Base-by-base conservation (phyloP, 2,329 filamentous ascomycete species). In the Bertia moriformis region DNA sequence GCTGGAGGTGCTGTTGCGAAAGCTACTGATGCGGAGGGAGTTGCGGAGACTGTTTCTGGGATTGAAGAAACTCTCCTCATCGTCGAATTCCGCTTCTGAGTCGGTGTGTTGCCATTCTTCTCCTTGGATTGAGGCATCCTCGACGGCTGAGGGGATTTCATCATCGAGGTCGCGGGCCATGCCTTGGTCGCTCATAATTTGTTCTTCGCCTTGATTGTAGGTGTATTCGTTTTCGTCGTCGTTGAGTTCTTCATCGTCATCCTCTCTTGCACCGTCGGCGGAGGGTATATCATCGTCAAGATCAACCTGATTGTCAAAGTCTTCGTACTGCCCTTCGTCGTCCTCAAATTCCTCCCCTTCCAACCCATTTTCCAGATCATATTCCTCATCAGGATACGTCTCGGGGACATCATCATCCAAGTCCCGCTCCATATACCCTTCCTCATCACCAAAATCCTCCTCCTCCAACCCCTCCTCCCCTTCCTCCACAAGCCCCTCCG, bases 101-200 rank as follows among this genome's bases (percentile, higher is more conserved):
- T 65, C 62, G 1, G 62, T 65, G 40, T 66, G 62, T 45, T 66
- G 61, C 61, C 62, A 65, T 47, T 60, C 59, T 15, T 56, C 59
- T 20, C 59, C 58, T 38, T 60, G 50, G 37, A 47, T 50, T 4
- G 22, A 27, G 22, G 7, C 22, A 27, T 27, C 22, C 22, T 27
- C 22, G n/a, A 48, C 53, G 18, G 22, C 22, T 10, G 61, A 57
- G 3, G 60, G 58, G 12, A 63, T 53, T 40, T 62, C 58, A 29
- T 59, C 57, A 39, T 65, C 61, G 32, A 63, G 47, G 42, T 64
- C 57, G 14, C 53, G 56, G 5, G 47, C 53, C 50, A 56, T 52
- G n/a, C 50, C 42, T n/a, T 43, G 42, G n/a, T n/a, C n/a, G n/a
- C n/a, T n/a, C n/a, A n/a, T n/a, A n/a, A n/a, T n/a, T n/a, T 12